Percentiles rank a stretch among this genome's conserved stretches.
Conservation (phyloP, 164 flowering plant genomes). For the Euptelea pleiosperma region DNA sequence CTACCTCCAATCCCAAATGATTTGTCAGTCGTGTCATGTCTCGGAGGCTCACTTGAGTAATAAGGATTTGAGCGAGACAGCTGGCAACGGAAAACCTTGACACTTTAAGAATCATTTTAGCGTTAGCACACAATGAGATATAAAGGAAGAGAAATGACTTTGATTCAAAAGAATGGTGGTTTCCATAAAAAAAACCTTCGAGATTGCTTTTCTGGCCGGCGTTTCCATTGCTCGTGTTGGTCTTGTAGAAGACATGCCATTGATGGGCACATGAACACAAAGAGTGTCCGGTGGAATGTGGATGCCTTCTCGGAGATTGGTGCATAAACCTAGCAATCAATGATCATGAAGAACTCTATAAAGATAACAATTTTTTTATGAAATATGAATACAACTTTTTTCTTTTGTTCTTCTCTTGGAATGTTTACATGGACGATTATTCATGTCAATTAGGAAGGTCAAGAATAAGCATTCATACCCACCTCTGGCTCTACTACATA, state of each 20-base stretch:
- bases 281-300: conserved; percentile 76
- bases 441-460: too few relatives aligned
- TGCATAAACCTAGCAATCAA: conserved; percentile 66
- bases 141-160: background rate
- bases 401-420: background rate
- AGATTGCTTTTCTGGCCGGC: conserved; percentile 41
- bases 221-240: conserved; percentile 84
- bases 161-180: background rate
- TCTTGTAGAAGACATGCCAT: conserved; percentile 76
- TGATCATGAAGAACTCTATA: background rate
- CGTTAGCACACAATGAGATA: conserved; percentile 10
- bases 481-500: too few relatives aligned
- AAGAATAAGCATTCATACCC: too few relatives aligned
- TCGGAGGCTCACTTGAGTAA: conserved; percentile 72
- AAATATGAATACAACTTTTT: too few relatives aligned
- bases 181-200: conserved; percentile 54
- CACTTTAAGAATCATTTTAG: conserved; percentile 42
- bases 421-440: too few relatives aligned
- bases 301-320: conserved; percentile 57
- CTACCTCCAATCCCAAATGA: conserved; percentile 63
- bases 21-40: conserved; percentile 43
- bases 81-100: conserved; percentile 92
- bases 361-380: too few relatives aligned
- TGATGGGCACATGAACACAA: conserved; percentile 82
- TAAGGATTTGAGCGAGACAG: conserved; percentile 60